phyloP scores from a whole-genome alignment of 352 stramenopile species.

The Globisporangium nunn region DNA sequence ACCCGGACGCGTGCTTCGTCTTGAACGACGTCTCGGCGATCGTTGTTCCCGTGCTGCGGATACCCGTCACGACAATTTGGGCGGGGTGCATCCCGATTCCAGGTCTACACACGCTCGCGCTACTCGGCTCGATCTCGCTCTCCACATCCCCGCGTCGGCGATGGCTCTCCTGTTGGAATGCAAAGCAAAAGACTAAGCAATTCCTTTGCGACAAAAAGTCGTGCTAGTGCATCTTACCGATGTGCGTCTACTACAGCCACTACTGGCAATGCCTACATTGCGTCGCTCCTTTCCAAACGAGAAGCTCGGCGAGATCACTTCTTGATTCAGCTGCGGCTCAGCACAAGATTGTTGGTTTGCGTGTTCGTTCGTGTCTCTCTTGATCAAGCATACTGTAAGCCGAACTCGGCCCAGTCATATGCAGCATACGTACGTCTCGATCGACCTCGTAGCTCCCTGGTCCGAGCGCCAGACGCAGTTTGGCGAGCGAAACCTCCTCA shows the following conservation, averaged over 20 bases:
- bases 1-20: slow-evolving; percentile 27
- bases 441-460: slow-evolving; percentile 50
- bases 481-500: slow-evolving; percentile 12
- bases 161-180: not conserved
- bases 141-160: not conserved
- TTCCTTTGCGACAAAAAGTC: too few relatives aligned
- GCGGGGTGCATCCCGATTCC: slow-evolving; percentile 17
- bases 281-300: slow-evolving; percentile 41
- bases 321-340: slow-evolving; percentile 27
- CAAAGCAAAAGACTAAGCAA: too few relatives aligned
- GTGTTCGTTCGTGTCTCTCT: not conserved
- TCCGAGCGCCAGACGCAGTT: slow-evolving; percentile 30
- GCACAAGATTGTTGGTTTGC: not conserved
- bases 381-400: not conserved
- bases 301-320: slow-evolving; percentile 33
- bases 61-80: slow-evolving; percentile 10
- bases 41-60: slow-evolving; percentile 5
- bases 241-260: not conserved
- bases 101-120: slow-evolving; percentile 4
- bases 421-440: slow-evolving; percentile 23
- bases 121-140: not conserved
- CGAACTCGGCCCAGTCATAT: not conserved
- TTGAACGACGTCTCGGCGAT: slow-evolving; percentile 18
- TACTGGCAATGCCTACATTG: not conserved
- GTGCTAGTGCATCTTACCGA: not conserved